Conservation (phyloP, 2,329 filamentous ascomycete species). For the Aspergillus sp. region DNA sequence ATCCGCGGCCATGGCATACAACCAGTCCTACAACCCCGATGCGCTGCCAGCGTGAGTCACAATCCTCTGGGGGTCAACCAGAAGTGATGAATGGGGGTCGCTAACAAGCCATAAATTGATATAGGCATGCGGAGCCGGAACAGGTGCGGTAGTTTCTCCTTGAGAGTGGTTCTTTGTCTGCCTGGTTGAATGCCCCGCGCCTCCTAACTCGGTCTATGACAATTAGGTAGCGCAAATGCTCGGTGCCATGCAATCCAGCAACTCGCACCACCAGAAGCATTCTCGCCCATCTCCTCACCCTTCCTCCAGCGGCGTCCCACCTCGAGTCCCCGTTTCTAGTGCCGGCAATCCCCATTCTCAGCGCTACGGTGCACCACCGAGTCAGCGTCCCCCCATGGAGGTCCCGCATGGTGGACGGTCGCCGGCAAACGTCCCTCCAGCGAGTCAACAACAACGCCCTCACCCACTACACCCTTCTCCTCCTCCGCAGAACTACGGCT, state of each 20-base stretch:
- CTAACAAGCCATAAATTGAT: slow-evolving; percentile 19
- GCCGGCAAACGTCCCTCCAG: slow-evolving; percentile 18
- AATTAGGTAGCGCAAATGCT: slow-evolving; percentile 50
- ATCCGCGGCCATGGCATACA: slow-evolving; percentile 76
- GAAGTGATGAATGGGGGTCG: slow-evolving; percentile 7
- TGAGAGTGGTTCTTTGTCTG: not conserved
- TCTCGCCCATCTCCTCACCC: slow-evolving; percentile 28
- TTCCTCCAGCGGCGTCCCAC: slow-evolving; percentile 27
- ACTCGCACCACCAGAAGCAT: slow-evolving; percentile 34
- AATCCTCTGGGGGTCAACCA: not conserved
- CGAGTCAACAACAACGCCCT: slow-evolving; percentile 33
- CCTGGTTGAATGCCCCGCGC: slow-evolving; percentile 7
- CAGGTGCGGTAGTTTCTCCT: slow-evolving; percentile 50
- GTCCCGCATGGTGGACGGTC: slow-evolving; percentile 23
- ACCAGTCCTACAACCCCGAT: slow-evolving; percentile 89
- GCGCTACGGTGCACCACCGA: slow-evolving; percentile 16
- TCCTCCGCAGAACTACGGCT: slow-evolving; percentile 51
- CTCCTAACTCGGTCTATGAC: slow-evolving; percentile 8
- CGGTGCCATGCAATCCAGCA: slow-evolving; percentile 34
- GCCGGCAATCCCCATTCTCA: slow-evolving; percentile 25
- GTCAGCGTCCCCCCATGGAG: slow-evolving; percentile 18
- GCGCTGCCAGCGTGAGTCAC: slow-evolving; percentile 80
- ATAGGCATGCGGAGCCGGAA: slow-evolving; percentile 74
- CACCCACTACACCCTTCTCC: slow-evolving; percentile 47
- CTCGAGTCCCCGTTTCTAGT: slow-evolving; percentile 30